Conservation (phyloP, 169 alveolate species). For the Cryptosporidium ubiquitum region DNA sequence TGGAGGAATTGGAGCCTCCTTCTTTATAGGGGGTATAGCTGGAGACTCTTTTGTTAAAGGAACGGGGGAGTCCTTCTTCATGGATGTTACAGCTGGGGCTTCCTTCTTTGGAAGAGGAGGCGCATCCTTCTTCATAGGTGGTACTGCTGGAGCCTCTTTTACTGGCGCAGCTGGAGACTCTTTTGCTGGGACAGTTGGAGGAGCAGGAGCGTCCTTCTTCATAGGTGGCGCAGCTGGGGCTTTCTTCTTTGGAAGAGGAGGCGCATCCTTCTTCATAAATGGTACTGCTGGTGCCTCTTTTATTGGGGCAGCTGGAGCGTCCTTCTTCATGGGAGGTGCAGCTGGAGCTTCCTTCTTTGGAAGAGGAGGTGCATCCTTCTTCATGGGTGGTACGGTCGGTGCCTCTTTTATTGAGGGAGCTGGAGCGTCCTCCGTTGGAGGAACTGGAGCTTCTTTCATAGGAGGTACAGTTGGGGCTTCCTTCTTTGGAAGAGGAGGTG, state of each 20-base stretch:
- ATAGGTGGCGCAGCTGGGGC: slow-evolving; percentile 13
- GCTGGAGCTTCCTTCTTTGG: background rate
- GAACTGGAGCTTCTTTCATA: background rate
- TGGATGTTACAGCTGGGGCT: background rate
- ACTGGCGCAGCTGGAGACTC: slow-evolving; percentile 12
- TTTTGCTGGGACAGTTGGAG: slow-evolving; percentile 1
- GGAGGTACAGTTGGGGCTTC: background rate
- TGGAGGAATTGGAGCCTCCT: background rate
- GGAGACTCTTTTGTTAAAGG: background rate
- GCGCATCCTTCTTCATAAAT: background rate
- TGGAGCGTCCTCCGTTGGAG: slow-evolving; percentile 9
- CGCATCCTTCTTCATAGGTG: slow-evolving; percentile 7
- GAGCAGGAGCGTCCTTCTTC: background rate
- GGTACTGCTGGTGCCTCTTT: background rate
- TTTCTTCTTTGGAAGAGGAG: too few relatives aligned
- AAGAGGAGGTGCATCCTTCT: too few relatives aligned
- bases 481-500: slow-evolving; percentile 3
- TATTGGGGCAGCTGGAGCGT: slow-evolving; percentile 1
- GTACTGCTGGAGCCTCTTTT: slow-evolving; percentile 2
- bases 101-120: background rate
- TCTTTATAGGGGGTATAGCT: background rate
- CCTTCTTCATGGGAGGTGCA: background rate
- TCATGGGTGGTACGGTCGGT: background rate
- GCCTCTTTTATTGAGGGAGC: background rate
- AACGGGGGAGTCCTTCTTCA: background rate